Evolutionary conservation across 257 asterid genomes (phyloP), one percentile per base, ranked within the genome.

Genomic region (Solanum habrochaites): DNA sequence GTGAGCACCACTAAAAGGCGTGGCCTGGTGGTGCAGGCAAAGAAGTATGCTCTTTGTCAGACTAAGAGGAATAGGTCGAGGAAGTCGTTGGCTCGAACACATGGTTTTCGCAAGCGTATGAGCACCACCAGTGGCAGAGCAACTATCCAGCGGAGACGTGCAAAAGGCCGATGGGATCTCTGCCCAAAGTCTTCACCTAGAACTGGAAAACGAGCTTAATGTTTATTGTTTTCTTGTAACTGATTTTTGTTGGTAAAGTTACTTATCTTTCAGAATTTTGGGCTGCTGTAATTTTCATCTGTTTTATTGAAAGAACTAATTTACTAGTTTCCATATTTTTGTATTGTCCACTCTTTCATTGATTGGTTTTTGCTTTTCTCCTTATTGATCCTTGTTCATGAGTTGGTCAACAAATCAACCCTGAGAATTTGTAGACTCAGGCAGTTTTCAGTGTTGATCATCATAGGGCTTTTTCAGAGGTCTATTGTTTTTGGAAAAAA

Each of bases 61-160:
- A 96, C 98, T 14, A 96, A 96, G 95, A 95, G 98, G 91, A 93
- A 94, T 71, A 92, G 98, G 84, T 95, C 99, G 37, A 90, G 99
- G 83, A 97, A 97, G 90, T 95, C 99, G 2, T 92, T 97, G 83
- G 98, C 99, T 72, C 89, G 99, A 43, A 95, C 98, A 4, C 98
- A 95, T 74, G 99, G 99, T n/a, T 97, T 97, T 73, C 95, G 98
- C 67, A 92, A 89, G 93, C 96, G 98, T 52, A 97, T 95, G 99
- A 94, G 98, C 71, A 97, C 99, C 84, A 94, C 98, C n/a, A 87
- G 91, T 18, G 98, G 99, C 72, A 86, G 97, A 82, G 98, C 98
- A 25, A 85, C 90, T 32, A 89, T 97, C 52, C 91, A 86, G 92
- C 98, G 98, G 5, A 89, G 98, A 13, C 98, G 99, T 56, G 98